Evolutionary conservation across 2,329 filamentous ascomycete genomes (phyloP).

Genomic region (Fusarium phyllophilum): DNA sequence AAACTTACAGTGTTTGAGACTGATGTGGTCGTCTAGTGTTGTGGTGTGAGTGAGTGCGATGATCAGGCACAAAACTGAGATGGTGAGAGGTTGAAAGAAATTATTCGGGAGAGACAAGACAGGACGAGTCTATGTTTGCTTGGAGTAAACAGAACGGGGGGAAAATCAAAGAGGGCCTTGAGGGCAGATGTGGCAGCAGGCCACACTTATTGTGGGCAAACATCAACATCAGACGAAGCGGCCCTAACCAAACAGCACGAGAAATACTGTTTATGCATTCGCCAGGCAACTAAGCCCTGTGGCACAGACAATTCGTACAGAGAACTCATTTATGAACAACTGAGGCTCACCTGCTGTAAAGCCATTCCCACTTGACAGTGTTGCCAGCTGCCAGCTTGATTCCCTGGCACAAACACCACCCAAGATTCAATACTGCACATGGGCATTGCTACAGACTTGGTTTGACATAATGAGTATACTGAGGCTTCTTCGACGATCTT

Average conservation of each 20-base stretch:
- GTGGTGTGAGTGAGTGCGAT: neutral
- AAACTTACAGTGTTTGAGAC: conserved; percentile 2
- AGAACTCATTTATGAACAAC: too few relatives aligned
- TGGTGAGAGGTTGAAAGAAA: neutral
- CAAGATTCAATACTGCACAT: too few relatives aligned
- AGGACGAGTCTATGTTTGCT: neutral
- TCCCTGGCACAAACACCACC: neutral
- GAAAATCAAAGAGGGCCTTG: neutral
- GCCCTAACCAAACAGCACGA: conserved; percentile 11
- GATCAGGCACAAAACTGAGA: neutral
- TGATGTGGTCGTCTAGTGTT: conserved; percentile 2
- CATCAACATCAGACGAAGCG: conserved; percentile 2
- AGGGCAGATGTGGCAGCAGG: neutral
- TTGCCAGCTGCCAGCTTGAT: conserved; percentile 4
- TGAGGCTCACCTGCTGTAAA: neutral
- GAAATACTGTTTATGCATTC: neutral
- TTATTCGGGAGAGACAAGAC: neutral
- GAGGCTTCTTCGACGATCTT: accelerated
- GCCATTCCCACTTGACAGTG: neutral
- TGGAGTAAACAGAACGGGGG: neutral
- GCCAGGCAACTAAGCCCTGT: neutral
- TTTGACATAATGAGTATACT: too few relatives aligned
- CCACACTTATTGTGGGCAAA: neutral
- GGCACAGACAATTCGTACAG: neutral
- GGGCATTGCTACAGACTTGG: neutral